Evolutionary conservation across 169 alveolate species (phyloP).

Genomic region (Cryptosporidium muris): DNA sequence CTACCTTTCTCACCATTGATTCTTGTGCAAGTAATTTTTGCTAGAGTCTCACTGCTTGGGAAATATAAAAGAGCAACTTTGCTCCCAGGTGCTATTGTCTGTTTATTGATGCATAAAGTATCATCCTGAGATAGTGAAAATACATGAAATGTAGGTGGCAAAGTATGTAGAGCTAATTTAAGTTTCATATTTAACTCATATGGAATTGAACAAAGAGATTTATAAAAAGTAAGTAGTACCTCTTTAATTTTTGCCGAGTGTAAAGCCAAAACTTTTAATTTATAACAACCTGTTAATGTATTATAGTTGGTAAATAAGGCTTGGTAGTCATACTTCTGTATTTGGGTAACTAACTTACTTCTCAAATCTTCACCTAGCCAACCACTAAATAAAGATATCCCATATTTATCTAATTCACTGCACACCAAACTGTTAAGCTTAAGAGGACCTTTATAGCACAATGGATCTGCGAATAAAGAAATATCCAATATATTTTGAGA

Average conservation of each 20-base stretch:
- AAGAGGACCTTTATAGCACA: not conserved
- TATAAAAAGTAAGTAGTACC: slow-evolving; percentile 21
- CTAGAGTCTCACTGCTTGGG: not conserved
- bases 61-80: slow-evolving; percentile 34
- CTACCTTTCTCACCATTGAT: slow-evolving; percentile 14
- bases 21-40: slow-evolving; percentile 14
- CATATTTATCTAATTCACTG: slow-evolving; percentile 20
- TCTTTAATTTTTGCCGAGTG: slow-evolving; percentile 13
- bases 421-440: not conserved
- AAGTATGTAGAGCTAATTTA: slow-evolving; percentile 1
- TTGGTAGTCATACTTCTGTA: slow-evolving; percentile 41
- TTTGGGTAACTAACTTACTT: not conserved
- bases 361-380: slow-evolving; percentile 62
- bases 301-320: slow-evolving; percentile 27
- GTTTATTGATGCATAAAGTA: slow-evolving; percentile 7
- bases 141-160: slow-evolving; percentile 16
- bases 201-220: slow-evolving; percentile 14
- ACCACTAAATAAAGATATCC: slow-evolving; percentile 1
- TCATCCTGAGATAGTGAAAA: slow-evolving; percentile 11
- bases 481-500: slow-evolving; percentile 2
- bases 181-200: slow-evolving; percentile 40
- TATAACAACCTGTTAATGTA: not conserved
- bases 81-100: slow-evolving; percentile 49
- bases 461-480: slow-evolving; percentile 63
- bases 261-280: slow-evolving; percentile 13